These are phyloP conservation scores for Lentinus tigrinus DNA, from an alignment of 768 basidiomycete species.

Conservation along the genomic window DNA sequence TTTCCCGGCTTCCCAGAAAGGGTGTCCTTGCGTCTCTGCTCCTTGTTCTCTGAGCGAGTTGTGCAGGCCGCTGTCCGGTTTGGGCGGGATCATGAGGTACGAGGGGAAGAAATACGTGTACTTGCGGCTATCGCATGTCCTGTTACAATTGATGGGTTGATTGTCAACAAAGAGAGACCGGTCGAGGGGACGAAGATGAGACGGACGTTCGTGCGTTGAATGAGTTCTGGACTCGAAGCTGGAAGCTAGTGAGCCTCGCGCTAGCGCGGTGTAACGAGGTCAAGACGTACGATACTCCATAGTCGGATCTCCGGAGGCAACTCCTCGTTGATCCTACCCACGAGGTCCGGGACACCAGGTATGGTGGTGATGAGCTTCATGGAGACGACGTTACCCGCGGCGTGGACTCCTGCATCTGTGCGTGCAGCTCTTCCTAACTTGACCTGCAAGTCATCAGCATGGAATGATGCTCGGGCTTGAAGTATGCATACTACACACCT, in stretches of 20 bases:
- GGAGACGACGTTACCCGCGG: conserved; percentile 91
- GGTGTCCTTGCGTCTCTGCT: conserved; percentile 34
- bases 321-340: conserved; percentile 75
- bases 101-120: conserved; percentile 98
- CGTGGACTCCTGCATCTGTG: conserved; percentile 97
- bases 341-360: conserved; percentile 69
- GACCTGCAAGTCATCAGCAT: conserved; percentile 47
- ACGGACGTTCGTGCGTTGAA: conserved; percentile 76
- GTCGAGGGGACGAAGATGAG: neutral
- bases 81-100: conserved; percentile 89
- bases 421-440: conserved; percentile 84
- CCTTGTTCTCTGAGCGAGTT: conserved; percentile 39
- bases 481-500: conserved; percentile 47
- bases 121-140: conserved; percentile 90
- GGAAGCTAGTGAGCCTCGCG: neutral
- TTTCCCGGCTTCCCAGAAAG: conserved; percentile 59
- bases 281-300: conserved; percentile 77
- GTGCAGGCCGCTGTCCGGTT: conserved; percentile 65
- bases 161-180: neutral
- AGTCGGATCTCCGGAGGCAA: conserved; percentile 90
- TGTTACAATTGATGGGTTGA: conserved; percentile 31
- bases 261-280: neutral
- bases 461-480: neutral
- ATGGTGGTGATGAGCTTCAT: conserved; percentile 84
- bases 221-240: conserved; percentile 75